A percentile compares a stretch with the other conserved stretches of the same genome.
Conservation (phyloP, 2,329 filamentous ascomycete species). For the Ophiosphaerella korrae region DNA sequence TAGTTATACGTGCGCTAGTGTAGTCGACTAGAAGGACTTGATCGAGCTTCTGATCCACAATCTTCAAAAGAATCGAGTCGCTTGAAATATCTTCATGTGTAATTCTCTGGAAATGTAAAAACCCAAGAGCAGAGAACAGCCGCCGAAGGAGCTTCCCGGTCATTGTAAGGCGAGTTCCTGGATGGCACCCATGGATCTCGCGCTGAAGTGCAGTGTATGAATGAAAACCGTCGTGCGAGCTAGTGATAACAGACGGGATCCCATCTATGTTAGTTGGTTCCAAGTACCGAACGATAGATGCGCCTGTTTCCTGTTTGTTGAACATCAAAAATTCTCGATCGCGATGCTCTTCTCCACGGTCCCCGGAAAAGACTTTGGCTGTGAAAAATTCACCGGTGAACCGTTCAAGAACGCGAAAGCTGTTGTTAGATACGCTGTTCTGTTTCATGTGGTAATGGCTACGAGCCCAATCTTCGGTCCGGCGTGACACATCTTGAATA, state of each 20-base stretch:
- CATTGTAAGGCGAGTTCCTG: constrained; percentile 15
- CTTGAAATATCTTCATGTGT: constrained; percentile 12
- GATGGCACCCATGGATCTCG: constrained; percentile 11
- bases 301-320: constrained; percentile 8
- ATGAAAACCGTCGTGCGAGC: constrained; percentile 14
- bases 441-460: constrained; percentile 5
- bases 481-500: constrained; percentile 10
- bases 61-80: constrained; percentile 13
- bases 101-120: constrained; percentile 19
- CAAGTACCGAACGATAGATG: constrained; percentile 19
- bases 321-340: constrained; percentile 18
- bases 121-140: constrained; percentile 20
- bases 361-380: constrained; percentile 15
- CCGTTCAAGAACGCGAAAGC: constrained; percentile 13
- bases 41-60: constrained; percentile 4
- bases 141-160: constrained; percentile 17
- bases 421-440: constrained; percentile 9
- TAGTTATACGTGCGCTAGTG: constrained; percentile 1
- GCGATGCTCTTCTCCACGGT: constrained; percentile 1
- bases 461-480: constrained; percentile 9
- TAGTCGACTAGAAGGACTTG: constrained; percentile 23
- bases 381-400: constrained; percentile 15
- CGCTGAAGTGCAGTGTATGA: constrained; percentile 9
- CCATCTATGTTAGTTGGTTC: constrained; percentile 4
- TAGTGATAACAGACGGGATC: constrained; percentile 21